A percentile compares a stretch with the other conserved stretches of the same genome.
Evolutionary conservation across 2,329 filamentous ascomycete species (phyloP).

Genomic region (Zymoseptoria tritici): DNA sequence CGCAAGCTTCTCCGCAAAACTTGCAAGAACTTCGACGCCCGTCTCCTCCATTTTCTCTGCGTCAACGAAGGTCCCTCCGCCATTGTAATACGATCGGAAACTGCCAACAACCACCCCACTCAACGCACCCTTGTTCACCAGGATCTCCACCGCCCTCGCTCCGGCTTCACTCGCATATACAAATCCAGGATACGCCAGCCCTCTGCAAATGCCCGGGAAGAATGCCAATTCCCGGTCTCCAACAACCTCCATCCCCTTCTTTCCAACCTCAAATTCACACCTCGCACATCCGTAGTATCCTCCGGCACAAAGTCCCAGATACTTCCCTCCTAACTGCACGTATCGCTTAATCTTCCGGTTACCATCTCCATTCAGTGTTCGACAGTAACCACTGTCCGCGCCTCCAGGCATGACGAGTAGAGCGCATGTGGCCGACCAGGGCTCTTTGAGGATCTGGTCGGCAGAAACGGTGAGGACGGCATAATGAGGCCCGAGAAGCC

Average conservation of each 20-base stretch:
- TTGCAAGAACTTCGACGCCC: conserved; percentile 74
- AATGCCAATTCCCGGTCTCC: conserved; percentile 80
- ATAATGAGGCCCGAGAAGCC: conserved; percentile 81
- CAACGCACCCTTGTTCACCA: conserved; percentile 56
- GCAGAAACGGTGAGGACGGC: conserved; percentile 82
- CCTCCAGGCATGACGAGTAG: conserved; percentile 88
- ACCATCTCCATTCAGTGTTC: conserved; percentile 75
- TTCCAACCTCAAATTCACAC: conserved; percentile 89
- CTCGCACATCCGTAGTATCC: conserved; percentile 77
- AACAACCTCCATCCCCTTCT: conserved; percentile 72
- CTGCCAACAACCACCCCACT: conserved; percentile 44
- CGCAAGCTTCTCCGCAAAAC: conserved; percentile 64
- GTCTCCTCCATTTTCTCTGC: conserved; percentile 53
- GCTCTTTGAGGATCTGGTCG: conserved; percentile 75
- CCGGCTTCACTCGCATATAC: conserved; percentile 83
- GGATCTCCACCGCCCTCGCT: conserved; percentile 63
- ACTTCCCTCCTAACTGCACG: conserved; percentile 75
- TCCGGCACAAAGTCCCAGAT: conserved; percentile 88
- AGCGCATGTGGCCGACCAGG: conserved; percentile 80
- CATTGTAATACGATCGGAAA: conserved; percentile 83
- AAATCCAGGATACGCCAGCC: conserved; percentile 82
- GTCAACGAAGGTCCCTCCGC: conserved; percentile 87
- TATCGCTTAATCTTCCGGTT: conserved; percentile 80
- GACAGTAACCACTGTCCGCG: conserved; percentile 87
- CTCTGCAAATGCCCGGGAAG: conserved; percentile 78